Evolutionary conservation across 2,329 filamentous ascomycete genomes (phyloP).

Genomic region (Colletotrichum sansevieriae): DNA sequence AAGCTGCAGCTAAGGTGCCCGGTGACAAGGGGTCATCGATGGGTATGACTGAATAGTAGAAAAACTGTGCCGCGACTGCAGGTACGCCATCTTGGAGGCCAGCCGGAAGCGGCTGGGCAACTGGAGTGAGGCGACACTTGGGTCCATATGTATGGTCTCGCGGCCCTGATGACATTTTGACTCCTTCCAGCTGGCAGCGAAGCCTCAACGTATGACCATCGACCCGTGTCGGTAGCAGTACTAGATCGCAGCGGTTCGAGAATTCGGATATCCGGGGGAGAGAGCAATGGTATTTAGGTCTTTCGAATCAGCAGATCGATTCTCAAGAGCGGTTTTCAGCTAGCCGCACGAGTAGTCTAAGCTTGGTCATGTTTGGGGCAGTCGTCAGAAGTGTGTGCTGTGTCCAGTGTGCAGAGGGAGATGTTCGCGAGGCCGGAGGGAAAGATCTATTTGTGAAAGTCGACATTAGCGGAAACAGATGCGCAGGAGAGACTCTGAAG

Average conservation of each 20-base stretch:
- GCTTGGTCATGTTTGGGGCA: slow-evolving; percentile 18
- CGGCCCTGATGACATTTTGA: slow-evolving; percentile 20
- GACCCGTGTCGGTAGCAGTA: no score
- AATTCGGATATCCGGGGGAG: no score
- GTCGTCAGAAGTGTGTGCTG: background rate
- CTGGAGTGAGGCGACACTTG: slow-evolving; percentile 68
- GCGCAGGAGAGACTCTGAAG: no score
- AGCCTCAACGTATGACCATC: background rate
- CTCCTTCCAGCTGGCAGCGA: background rate
- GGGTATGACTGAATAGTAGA: slow-evolving; percentile 84
- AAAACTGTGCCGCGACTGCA: slow-evolving; percentile 79
- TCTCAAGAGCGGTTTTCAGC: slow-evolving; percentile 3
- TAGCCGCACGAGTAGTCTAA: background rate
- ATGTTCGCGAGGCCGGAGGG: background rate
- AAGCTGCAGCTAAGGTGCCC: slow-evolving; percentile 62
- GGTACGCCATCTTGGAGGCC: slow-evolving; percentile 64
- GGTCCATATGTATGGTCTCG: slow-evolving; percentile 69
- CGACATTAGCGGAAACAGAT: no score
- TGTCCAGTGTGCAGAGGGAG: background rate
- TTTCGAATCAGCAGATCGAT: background rate
- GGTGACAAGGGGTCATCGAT: slow-evolving; percentile 91
- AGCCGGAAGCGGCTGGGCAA: slow-evolving; percentile 52
- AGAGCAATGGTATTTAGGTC: background rate
- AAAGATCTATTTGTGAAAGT: no score
- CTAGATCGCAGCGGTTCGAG: no score